These are phyloP conservation scores for Suillus lakei DNA, from an alignment of 768 basidiomycete species.

Conservation along the genomic window DNA sequence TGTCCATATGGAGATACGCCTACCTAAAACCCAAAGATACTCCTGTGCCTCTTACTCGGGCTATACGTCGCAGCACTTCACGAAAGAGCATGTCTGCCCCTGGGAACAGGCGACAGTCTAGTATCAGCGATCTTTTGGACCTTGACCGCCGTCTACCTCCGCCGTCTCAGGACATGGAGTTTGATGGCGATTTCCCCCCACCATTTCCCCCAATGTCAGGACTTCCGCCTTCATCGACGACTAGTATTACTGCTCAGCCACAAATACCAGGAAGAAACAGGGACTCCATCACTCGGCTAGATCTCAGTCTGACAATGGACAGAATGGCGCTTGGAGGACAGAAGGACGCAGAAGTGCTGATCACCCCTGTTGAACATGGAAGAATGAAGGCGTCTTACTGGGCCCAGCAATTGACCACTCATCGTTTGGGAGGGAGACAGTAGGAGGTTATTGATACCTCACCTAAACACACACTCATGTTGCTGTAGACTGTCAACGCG, in stretches of 20 bases:
- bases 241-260: slow-evolving; percentile 54
- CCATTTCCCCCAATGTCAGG: slow-evolving; percentile 40
- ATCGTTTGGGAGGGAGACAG: slow-evolving; percentile 54
- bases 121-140: slow-evolving; percentile 38
- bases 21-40: slow-evolving; percentile 65
- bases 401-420: slow-evolving; percentile 64
- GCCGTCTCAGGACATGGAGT: slow-evolving; percentile 45
- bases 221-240: slow-evolving; percentile 56
- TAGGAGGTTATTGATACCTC: slow-evolving; percentile 39
- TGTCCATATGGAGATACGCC: slow-evolving; percentile 77
- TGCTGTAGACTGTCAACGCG: slow-evolving; percentile 12
- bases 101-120: slow-evolving; percentile 45
- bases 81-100: slow-evolving; percentile 44
- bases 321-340: slow-evolving; percentile 65
- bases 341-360: slow-evolving; percentile 46
- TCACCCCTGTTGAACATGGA: slow-evolving; percentile 56
- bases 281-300: slow-evolving; percentile 55
- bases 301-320: slow-evolving; percentile 65
- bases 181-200: slow-evolving; percentile 37
- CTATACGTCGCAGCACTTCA: slow-evolving; percentile 26
- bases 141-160: slow-evolving; percentile 40
- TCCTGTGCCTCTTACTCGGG: slow-evolving; percentile 44
- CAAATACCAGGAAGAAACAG: slow-evolving; percentile 51
- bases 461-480: slow-evolving; percentile 10
- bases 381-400: slow-evolving; percentile 76